phyloP scores from a whole-genome alignment of 352 stramenopile species.

The Phytophthora pinifolia region DNA sequence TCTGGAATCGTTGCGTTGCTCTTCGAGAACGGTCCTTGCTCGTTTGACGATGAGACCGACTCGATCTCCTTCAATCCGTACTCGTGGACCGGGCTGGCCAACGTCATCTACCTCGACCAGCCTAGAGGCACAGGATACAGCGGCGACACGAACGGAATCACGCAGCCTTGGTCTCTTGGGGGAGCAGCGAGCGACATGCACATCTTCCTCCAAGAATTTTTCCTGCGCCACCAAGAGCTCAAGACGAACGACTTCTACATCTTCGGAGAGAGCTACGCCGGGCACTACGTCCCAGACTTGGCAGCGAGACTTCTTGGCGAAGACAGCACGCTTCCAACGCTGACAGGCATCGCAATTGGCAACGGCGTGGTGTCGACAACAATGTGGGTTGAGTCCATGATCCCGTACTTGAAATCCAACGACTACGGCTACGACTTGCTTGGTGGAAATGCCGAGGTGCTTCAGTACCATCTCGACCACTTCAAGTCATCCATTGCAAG shows the following conservation, averaged over 20 bases:
- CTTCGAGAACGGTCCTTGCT: conserved; percentile 97
- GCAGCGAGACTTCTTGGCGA: conserved; percentile 66
- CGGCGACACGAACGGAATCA: conserved; percentile 6
- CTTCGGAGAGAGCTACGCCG: conserved; percentile 94
- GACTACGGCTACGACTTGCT: conserved; percentile 46
- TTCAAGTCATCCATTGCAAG: conserved; percentile 22
- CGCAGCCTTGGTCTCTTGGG: conserved; percentile 45
- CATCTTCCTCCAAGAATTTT: conserved; percentile 64
- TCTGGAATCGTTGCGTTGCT: conserved; percentile 92
- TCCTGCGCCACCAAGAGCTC: conserved; percentile 38
- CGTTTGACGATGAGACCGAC: conserved; percentile 64
- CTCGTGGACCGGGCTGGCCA: conserved; percentile 94
- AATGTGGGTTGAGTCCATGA: conserved; percentile 46
- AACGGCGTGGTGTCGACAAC: conserved; percentile 72
- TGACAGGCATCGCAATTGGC: conserved; percentile 88
- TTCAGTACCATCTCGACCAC: conserved; percentile 11
- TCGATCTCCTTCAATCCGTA: conserved; percentile 85
- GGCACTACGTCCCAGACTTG: conserved; percentile 94
- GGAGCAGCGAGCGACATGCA: conserved; percentile 47
- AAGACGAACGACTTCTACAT: conserved; percentile 85
- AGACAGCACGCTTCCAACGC: conserved; percentile 23
- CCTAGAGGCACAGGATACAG: conserved; percentile 83
- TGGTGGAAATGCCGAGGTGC: conserved; percentile 8
- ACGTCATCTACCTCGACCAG: conserved; percentile 98
- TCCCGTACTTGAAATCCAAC: conserved; percentile 51